Percentiles rank a stretch among this genome's conserved stretches.
Evolutionary conservation across 2,329 filamentous ascomycete genomes (phyloP).

Genomic region (Talaromyces amestolkiae): DNA sequence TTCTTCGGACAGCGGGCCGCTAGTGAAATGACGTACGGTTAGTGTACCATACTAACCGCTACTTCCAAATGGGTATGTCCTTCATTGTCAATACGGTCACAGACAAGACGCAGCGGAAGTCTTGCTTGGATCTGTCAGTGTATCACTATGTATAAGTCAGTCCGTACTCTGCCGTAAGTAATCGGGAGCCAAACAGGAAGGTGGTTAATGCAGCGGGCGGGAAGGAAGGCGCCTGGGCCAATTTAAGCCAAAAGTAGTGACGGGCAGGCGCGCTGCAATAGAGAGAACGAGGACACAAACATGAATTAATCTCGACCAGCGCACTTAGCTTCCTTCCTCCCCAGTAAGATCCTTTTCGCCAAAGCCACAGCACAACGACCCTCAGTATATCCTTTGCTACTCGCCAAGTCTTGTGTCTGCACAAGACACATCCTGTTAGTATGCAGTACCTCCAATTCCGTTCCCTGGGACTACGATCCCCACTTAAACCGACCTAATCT

Average conservation of each 20-base stretch:
- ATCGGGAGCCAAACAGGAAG: background rate
- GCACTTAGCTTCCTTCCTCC: background rate
- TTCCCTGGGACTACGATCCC: background rate
- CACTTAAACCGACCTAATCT: background rate
- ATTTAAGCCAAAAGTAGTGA: background rate
- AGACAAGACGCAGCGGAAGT: background rate
- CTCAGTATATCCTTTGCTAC: background rate
- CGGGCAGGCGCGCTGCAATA: too few species aligned
- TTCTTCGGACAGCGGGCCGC: constrained; percentile 10
- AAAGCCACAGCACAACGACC: background rate
- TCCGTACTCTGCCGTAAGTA: background rate
- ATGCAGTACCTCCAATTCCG: background rate
- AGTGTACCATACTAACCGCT: background rate
- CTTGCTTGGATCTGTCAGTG: background rate
- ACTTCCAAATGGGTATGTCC: too few species aligned
- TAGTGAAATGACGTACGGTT: constrained; percentile 13
- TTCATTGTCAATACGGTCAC: background rate
- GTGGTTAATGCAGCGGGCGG: background rate
- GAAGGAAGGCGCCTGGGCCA: constrained; percentile 1
- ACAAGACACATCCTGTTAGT: background rate
- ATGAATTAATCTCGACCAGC: background rate
- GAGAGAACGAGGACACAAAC: background rate
- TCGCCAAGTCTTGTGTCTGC: background rate
- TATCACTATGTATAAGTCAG: background rate
- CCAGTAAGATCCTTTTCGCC: background rate